These are phyloP conservation scores for Phytophthora colocasiae DNA, from an alignment of 352 stramenopile species.

Conservation along the genomic window DNA sequence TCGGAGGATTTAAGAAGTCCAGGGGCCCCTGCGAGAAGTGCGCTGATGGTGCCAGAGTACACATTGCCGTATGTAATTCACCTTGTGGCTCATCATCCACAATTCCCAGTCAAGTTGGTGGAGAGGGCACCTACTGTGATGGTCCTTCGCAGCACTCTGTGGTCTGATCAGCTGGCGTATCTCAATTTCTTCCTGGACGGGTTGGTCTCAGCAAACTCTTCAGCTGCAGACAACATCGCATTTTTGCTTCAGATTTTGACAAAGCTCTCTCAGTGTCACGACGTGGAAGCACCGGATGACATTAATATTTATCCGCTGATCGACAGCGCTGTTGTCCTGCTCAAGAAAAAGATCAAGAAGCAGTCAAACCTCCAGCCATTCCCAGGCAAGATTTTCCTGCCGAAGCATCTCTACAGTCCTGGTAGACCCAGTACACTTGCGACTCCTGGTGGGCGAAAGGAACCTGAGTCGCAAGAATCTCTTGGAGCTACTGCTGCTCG, in stretches of 20 bases:
- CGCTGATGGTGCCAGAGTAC: constrained; percentile 88
- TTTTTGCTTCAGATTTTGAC: constrained; percentile 87
- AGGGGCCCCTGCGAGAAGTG: constrained; percentile 24
- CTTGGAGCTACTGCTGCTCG: constrained; percentile 4
- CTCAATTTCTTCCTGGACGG: constrained; percentile 80
- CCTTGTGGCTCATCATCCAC: constrained; percentile 78
- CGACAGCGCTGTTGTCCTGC: constrained; percentile 54
- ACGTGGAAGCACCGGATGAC: constrained; percentile 48
- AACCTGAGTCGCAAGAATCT: constrained; percentile 37
- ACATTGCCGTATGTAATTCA: constrained; percentile 84
- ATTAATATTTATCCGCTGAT: constrained; percentile 72
- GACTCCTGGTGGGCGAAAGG: constrained; percentile 26
- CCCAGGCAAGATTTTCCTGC: constrained; percentile 84
- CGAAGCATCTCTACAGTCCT: constrained; percentile 68
- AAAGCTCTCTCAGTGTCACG: constrained; percentile 78
- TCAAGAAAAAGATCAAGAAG: constrained; percentile 89
- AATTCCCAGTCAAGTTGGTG: constrained; percentile 59
- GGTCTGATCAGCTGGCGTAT: constrained; percentile 64
- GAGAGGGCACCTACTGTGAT: constrained; percentile 36
- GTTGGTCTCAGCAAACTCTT: constrained; percentile 59
- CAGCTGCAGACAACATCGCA: constrained; percentile 82
- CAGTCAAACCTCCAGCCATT: constrained; percentile 87
- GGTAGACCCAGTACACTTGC: constrained; percentile 29
- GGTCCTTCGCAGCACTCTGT: constrained; percentile 49
- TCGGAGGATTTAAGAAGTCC: constrained; percentile 21